Conservation (phyloP, 164 flowering plant species). For the Berberis vulgaris region DNA sequence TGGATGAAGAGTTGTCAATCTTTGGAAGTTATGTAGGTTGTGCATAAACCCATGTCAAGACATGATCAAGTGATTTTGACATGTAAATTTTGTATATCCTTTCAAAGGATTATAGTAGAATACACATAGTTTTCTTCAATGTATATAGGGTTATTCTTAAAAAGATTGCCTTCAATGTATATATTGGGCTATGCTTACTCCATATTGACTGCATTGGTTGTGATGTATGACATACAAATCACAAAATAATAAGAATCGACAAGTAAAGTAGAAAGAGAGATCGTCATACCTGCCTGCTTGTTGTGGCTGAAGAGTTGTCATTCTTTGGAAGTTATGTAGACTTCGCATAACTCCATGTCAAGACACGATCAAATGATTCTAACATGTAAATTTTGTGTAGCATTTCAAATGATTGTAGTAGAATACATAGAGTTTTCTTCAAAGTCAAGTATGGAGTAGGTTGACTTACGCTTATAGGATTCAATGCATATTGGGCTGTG, state of each 20-base stretch:
- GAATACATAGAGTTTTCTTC: constrained; percentile 58
- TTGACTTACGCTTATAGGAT: constrained; percentile 70
- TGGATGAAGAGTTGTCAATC: no score
- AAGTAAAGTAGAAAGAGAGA: no score
- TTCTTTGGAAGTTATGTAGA: constrained; percentile 75
- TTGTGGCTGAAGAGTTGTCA: no score
- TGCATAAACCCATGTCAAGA: constrained; percentile 64
- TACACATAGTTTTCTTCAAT: constrained; percentile 55
- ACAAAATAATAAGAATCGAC: no score
- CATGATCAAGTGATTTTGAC: constrained; percentile 83
- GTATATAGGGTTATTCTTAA: constrained; percentile 91
- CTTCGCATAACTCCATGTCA: constrained; percentile 60
- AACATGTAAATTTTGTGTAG: constrained; percentile 71
- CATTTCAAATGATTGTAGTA: constrained; percentile 57
- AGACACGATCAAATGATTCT: constrained; percentile 80
- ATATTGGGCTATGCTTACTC: constrained; percentile 83
- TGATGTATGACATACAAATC: constrained; percentile 35
- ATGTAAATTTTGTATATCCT: constrained; percentile 63
- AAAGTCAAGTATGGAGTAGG: constrained; percentile 79
- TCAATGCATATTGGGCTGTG: constrained; percentile 68
- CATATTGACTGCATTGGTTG: constrained; percentile 71
- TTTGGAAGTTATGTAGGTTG: constrained; percentile 67
- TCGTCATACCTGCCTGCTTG: no score
- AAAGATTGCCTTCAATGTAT: constrained; percentile 42
- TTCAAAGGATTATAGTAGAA: constrained; percentile 57